Evolutionary conservation across 257 asterid genomes (phyloP).

Genomic region (Solanum corneliomulleri): DNA sequence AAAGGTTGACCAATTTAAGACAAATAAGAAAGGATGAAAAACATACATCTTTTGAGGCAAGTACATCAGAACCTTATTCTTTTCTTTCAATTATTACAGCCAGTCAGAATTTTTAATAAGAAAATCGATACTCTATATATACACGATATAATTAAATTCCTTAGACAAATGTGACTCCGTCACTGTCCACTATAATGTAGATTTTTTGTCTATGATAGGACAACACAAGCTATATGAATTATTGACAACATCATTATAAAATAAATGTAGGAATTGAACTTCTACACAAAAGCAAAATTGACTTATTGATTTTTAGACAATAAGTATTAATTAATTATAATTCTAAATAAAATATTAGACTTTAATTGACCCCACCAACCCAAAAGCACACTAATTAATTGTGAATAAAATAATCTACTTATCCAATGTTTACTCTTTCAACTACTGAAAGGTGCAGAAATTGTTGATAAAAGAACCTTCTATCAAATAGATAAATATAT

Average conservation of each 20-base stretch:
- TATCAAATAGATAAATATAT: neutral
- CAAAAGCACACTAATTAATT: neutral
- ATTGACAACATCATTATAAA: neutral
- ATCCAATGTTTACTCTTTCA: neutral
- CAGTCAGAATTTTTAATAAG: neutral
- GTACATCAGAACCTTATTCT: neutral
- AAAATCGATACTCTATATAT: neutral
- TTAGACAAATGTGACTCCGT: neutral
- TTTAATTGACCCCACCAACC: neutral
- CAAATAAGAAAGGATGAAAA: neutral
- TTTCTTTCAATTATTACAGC: neutral
- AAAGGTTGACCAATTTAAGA: neutral
- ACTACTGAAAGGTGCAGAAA: neutral
- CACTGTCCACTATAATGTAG: neutral
- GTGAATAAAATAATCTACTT: neutral
- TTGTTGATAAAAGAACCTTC: neutral
- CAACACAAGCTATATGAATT: neutral
- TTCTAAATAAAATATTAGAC: neutral
- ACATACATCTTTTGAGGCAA: neutral
- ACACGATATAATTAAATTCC: neutral
- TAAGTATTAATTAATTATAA: neutral
- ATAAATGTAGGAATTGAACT: neutral
- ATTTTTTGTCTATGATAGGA: neutral
- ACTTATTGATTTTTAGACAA: neutral
- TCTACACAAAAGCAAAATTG: neutral